These are phyloP conservation scores for Candida maris DNA, from an alignment of 805 yeast genomes.

Conservation along the genomic window DNA sequence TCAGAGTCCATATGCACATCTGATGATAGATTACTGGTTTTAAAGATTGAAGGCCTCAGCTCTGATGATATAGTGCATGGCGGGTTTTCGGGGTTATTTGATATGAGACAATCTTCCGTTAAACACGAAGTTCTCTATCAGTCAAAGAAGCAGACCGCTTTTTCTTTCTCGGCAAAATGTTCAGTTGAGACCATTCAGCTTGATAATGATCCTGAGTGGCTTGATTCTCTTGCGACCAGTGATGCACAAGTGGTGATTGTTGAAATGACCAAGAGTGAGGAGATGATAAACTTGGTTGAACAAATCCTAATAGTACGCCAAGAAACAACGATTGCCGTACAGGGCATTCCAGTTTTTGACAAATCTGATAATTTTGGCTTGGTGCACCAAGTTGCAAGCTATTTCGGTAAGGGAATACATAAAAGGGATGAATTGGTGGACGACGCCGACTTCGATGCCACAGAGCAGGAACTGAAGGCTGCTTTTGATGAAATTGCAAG, in stretches of 20 bases:
- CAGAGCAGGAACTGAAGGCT: slow-evolving; percentile 28
- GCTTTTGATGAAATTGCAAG: slow-evolving; percentile 30
- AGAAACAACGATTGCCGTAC: slow-evolving; percentile 24
- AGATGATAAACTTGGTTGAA: slow-evolving; percentile 13
- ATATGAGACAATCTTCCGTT: slow-evolving; percentile 6
- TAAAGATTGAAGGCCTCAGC: slow-evolving; percentile 22
- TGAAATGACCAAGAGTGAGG: slow-evolving; percentile 5
- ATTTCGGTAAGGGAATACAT: slow-evolving; percentile 10
- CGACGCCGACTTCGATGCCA: slow-evolving; percentile 23
- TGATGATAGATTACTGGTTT: slow-evolving; percentile 10
- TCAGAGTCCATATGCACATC: slow-evolving; percentile 17
- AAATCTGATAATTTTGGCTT: slow-evolving; percentile 15
- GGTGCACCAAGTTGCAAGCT: slow-evolving; percentile 15
- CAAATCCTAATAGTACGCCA: slow-evolving; percentile 11
- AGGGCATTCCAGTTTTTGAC: slow-evolving; percentile 30
- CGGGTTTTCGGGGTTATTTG: slow-evolving; percentile 7
- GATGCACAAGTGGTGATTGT: slow-evolving; percentile 6
- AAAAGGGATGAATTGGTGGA: slow-evolving; percentile 20
- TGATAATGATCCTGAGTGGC: slow-evolving; percentile 7
- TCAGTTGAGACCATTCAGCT: slow-evolving; percentile 3
- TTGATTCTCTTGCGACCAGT: slow-evolving; percentile 5
- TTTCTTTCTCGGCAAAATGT: slow-evolving; percentile 11
- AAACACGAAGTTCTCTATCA: slow-evolving; percentile 25
- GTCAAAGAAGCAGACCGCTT: slow-evolving; percentile 2
- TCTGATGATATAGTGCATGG: slow-evolving; percentile 12